Base-by-base conservation (phyloP, 495 filamentous ascomycete species). In the Annulohypoxylon moriforme region DNA sequence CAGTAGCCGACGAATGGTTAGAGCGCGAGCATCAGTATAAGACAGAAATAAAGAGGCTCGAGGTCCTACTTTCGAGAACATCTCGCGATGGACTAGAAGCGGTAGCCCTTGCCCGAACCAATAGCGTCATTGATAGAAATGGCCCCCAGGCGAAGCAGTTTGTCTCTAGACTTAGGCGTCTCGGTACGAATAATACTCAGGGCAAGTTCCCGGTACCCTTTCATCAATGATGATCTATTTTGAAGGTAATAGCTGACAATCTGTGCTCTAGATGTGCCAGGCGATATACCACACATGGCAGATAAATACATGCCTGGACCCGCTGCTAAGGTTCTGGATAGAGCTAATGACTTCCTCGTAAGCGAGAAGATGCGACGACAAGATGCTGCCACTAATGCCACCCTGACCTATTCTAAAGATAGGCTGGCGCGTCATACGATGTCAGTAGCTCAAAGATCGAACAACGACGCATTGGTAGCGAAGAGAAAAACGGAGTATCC, bases 41-140 rank as follows among this genome's bases (percentile, higher is more conserved):
- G 52, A 71, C 75, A 0, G 84, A 88, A 60, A 76, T 87, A 53
- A 85, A 85, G 67, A 76, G 81, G 7, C 77, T 88, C 4, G 85
- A 87, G 67, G 70, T 86, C 6, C 64, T 83, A 10, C 56, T 88
- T 36, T 81, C 81, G 0, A 82, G 76, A 34, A 79, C 81, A 11
- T 84, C 82, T 36, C 79, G 78, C 25, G 80, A 83, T 55, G 85
- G 85, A 13, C 73, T 87, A 50, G 83, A 81, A 47, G 77, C 77
- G 7, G 84, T 87, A 0, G 73, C 79, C 0, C 49, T 87, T 20
- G 81, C 83, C 1, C 76, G 85, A 20, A 77, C 81, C 1, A 80
- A 76, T 33, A 85, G 82, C 44, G 56, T 82, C 18, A 70, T 84
- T 10, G 76, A 84, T 52, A 80, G 81, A 9, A 76, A 67, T 13